Evolutionary conservation across 768 basidiomycete species (phyloP).

Genomic region (Royoungia palumana): DNA sequence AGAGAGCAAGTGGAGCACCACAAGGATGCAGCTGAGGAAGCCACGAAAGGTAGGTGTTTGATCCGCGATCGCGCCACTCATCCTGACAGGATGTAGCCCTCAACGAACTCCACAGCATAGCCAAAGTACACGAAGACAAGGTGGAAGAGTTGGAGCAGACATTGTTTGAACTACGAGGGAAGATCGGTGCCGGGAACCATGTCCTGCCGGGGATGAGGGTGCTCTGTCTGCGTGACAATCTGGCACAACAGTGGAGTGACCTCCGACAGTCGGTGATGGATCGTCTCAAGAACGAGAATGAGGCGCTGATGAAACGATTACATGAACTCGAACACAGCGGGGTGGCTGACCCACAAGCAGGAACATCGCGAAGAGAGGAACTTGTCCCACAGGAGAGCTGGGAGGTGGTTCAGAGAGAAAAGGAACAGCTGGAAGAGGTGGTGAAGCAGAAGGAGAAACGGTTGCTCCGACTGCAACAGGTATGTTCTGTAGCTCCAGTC

Average conservation of each 20-base stretch:
- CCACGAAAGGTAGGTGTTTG: constrained; percentile 39
- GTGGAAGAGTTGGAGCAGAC: constrained; percentile 75
- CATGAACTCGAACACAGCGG: constrained; percentile 53
- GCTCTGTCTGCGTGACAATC: constrained; percentile 71
- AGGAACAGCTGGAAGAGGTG: constrained; percentile 58
- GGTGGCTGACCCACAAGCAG: constrained; percentile 18
- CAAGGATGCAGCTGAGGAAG: constrained; percentile 35
- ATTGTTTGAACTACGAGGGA: constrained; percentile 73
- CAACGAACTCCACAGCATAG: constrained; percentile 34
- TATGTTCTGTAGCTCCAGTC: constrained; percentile 21
- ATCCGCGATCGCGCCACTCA: neutral
- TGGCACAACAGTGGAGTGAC: constrained; percentile 79
- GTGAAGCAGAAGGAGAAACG: constrained; percentile 81
- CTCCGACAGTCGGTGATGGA: constrained; percentile 73
- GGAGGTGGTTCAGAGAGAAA: constrained; percentile 68
- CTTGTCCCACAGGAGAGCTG: constrained; percentile 78
- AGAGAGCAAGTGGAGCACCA: constrained; percentile 38
- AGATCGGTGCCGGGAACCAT: constrained; percentile 72
- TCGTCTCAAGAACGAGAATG: constrained; percentile 77
- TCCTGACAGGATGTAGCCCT: constrained; percentile 38
- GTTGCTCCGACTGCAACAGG: constrained; percentile 76
- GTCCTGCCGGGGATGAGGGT: constrained; percentile 70
- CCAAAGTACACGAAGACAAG: constrained; percentile 42
- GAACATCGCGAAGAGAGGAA: constrained; percentile 12
- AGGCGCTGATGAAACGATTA: constrained; percentile 68